Base-by-base conservation (phyloP, 176 grass and related monocot genomes). In the Elymus sibiricus region DNA sequence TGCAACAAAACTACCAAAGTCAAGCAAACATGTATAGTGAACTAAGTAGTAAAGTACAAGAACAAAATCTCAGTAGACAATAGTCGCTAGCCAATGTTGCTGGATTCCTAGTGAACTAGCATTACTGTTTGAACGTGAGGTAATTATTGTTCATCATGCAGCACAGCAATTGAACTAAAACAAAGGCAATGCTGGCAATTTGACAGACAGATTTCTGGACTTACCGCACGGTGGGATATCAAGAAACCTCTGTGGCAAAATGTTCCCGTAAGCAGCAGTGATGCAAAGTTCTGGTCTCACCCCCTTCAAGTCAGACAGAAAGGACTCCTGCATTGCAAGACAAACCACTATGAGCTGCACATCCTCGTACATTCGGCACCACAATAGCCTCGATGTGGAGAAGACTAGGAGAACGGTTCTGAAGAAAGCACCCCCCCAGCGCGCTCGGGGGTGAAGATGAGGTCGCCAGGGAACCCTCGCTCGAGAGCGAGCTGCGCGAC, bases 191-290 rank as follows among this genome's bases (percentile, higher is more conserved):
- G 67, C 10, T 38, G 26, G 70, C 5, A 29, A 15, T 61, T 80
- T 7, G 44, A 80, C 34, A 34, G 44, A 37, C 22, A 22, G 39
- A 80, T 31, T 35, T 44, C 44, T 46, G 59, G 64, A 76, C 96
- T 37, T 81, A 88, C 93, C 96, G 42, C 67, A 86, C 16, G 70
- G 49, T 84, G 93, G 93, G 73, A 95, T 98, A 53, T 98, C 90
- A 79, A 98, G 96, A 94, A 98, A 95, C n/a, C 79, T 95, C 37
- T 91, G 86, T 80, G 93, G 93, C 46, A 98, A 89, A 84, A 98
- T 95, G 84, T 98, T 95, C 70, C 96, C 96, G 74, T 95, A 98
- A 78, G 96, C 90, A 70, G 86, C 93, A 34, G 94, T 95, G 86
- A 98, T 55, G 90, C 93, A 98, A 84, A 98, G 92, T 60, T 95